phyloP scores from a whole-genome alignment of 805 yeast genomes.

The Nakazawaea laoshanensis region DNA sequence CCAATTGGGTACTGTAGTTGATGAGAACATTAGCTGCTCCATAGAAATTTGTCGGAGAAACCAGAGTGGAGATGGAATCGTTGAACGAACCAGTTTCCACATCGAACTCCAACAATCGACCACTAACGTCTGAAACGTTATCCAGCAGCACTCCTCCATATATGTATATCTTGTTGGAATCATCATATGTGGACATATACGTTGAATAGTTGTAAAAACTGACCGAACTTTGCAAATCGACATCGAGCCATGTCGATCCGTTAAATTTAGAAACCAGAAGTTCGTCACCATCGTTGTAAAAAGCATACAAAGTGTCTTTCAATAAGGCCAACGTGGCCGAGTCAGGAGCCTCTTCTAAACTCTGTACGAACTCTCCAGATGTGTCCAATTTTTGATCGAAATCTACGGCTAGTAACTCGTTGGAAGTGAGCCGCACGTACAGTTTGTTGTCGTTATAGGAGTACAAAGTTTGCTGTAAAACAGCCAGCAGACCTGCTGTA shows the following conservation, averaged over 20 bases:
- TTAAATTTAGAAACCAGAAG: conserved; percentile 3
- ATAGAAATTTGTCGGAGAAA: conserved; percentile 48
- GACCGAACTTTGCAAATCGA: conserved; percentile 13
- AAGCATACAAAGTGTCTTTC: conserved; percentile 3
- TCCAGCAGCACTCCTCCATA: conserved; percentile 40
- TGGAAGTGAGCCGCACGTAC: conserved; percentile 7
- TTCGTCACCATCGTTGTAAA: conserved; percentile 1
- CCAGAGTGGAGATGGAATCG: conserved; percentile 32
- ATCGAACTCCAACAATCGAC: conserved; percentile 36
- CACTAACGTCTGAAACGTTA: conserved; percentile 13
- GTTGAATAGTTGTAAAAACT: conserved; percentile 24
- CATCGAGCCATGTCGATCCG: conserved; percentile 15
- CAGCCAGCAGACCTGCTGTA: not conserved
- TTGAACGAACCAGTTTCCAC: conserved; percentile 23
- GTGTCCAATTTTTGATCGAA: conserved; percentile 7
- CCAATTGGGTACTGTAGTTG: conserved; percentile 34
- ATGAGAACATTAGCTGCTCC: conserved; percentile 39
- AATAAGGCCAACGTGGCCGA: conserved; percentile 1
- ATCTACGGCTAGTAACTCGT: conserved; percentile 4
- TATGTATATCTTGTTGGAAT: conserved; percentile 33
- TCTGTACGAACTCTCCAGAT: not conserved
- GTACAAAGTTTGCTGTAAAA: conserved; percentile 8
- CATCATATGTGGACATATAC: conserved; percentile 31
- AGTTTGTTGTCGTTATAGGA: conserved; percentile 1
- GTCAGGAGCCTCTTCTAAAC: not conserved